Evolutionary conservation across 257 asterid genomes (phyloP).

Genomic region (Paraleonurus japonicus): DNA sequence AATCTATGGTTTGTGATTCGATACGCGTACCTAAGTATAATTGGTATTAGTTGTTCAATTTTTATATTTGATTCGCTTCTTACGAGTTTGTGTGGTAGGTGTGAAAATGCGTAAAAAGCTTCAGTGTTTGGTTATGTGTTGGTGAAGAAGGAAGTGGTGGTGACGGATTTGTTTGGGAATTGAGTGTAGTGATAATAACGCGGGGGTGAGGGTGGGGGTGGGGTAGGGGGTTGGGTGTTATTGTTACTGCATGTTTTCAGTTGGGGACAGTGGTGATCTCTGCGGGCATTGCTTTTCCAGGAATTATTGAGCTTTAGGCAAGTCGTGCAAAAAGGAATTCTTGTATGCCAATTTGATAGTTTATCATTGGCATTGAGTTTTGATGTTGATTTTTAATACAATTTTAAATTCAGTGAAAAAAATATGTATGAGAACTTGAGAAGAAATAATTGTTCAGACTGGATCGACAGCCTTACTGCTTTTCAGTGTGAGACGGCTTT

Average conservation of each 20-base stretch:
- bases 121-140: not conserved
- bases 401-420: not conserved
- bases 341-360: conserved; percentile 11
- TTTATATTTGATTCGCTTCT: conserved; percentile 3
- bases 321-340: not conserved
- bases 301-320: not conserved
- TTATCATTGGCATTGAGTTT: not conserved
- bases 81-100: conserved; percentile 13
- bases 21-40: not conserved
- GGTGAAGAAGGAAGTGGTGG: not conserved
- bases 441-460: conserved; percentile 2
- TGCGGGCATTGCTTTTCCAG: conserved; percentile 14
- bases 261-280: no score
- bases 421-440: not conserved
- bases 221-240: no score
- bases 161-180: not conserved
- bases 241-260: no score
- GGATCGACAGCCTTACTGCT: conserved; percentile 2
- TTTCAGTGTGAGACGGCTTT: not conserved
- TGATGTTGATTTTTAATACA: not conserved
- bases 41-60: not conserved
- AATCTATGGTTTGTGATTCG: not conserved
- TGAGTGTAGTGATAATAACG: not conserved
- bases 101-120: conserved; percentile 16
- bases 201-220: no score